phyloP scores from a whole-genome alignment of 176 grass and related monocot genomes.

The Cocos nucifera region DNA sequence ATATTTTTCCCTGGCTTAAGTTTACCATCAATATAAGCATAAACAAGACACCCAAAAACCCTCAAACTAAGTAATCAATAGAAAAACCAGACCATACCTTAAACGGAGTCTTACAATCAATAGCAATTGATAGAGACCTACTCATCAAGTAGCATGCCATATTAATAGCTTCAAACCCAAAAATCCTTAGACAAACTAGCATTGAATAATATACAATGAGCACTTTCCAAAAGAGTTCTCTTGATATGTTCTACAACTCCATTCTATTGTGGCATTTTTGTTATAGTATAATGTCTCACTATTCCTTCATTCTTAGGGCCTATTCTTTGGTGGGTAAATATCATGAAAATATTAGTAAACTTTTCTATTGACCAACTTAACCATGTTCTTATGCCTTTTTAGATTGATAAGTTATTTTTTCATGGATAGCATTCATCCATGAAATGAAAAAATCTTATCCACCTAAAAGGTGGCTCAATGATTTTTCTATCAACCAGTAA shows the following conservation, averaged over 20 bases:
- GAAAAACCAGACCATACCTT: slow-evolving; percentile 6
- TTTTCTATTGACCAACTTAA: too few species aligned
- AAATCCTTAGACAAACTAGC: slow-evolving; percentile 1
- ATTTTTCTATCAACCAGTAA: too few species aligned
- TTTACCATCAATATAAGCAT: neutral
- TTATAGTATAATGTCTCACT: neutral
- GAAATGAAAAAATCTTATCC: too few species aligned
- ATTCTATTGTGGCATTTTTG: slow-evolving; percentile 7
- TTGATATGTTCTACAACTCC: slow-evolving; percentile 13
- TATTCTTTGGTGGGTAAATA: too few species aligned
- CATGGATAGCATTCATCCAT: too few species aligned
- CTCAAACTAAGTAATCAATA: slow-evolving; percentile 4
- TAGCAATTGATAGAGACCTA: neutral
- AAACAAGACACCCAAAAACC: slow-evolving; percentile 13
- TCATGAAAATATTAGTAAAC: too few species aligned
- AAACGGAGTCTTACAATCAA: slow-evolving; percentile 6
- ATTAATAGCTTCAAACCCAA: neutral
- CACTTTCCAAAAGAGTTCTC: slow-evolving; percentile 15
- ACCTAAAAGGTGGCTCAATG: too few species aligned
- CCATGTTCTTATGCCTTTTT: too few species aligned
- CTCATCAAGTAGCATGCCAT: slow-evolving; percentile 3
- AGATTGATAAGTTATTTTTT: too few species aligned
- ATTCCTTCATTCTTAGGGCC: too few species aligned
- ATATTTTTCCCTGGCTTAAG: neutral
- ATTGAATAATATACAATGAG: slow-evolving; percentile 8